Evolutionary conservation across 2,329 filamentous ascomycete genomes (phyloP), one percentile per base, ranked within the genome.

Genomic region (Xylaria hypoxylon): DNA sequence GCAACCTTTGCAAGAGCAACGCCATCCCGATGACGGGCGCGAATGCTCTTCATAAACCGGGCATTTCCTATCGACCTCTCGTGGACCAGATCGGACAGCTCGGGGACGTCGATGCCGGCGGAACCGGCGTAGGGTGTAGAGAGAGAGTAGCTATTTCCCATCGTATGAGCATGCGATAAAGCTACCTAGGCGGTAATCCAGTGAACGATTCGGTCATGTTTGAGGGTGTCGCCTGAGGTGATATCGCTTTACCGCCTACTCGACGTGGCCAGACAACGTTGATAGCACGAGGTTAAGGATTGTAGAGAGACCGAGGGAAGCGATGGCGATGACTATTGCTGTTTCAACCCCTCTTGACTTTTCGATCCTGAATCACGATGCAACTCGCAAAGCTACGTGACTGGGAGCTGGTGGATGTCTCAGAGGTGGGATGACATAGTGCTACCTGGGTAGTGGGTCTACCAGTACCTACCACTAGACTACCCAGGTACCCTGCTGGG

Each of bases 81-180:
- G 81, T 97, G 97, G 42, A 91, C 89, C 65, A 98, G 83, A 77
- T 98, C 96, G 48, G 92, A 88, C 47, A 99, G 88, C 83, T 99
- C 95, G 44, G 94, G 92, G 31, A 96, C 89, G 79, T 99, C 95
- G 79, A 99, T 97, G 73, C 94, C 93, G 64, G 94, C 94, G 61
- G 93, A 92, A 77, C 94, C 96, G 69, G 93, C 93, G 61, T 94
- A 96, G 71, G 96, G 92, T 77, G 94, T 94, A 60, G 94, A 93
- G 74, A 97, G 89, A 69, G 95, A 97, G 82, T 97, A 97, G 71
- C 93, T 94, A 86, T 99, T 96, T 71, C 96, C 96, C 96, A 99
- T 99, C 71, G 72, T 81, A 67, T 52, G 64, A 66, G 67, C 48
- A 65, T 66, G 64, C 38, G 67, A 65, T 59, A 57, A 62, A 71